Conservation (phyloP, 129 eudicot species). For the Erigeron canadensis region DNA sequence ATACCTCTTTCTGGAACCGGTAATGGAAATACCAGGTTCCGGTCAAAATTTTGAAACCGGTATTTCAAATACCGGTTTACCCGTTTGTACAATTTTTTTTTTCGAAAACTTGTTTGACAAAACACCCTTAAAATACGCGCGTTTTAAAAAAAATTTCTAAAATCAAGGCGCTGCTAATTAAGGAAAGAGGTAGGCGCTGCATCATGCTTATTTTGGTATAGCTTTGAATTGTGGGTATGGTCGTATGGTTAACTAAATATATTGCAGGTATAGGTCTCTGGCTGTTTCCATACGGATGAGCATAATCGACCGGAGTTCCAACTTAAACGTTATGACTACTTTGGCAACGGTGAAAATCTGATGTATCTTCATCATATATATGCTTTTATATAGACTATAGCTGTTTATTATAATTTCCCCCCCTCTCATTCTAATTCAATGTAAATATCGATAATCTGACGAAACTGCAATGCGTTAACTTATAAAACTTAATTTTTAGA, state of each 20-base stretch:
- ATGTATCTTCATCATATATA: slow-evolving; percentile 5
- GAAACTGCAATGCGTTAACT: not conserved
- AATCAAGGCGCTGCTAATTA: too few species aligned
- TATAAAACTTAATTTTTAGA: too few species aligned
- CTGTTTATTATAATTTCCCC: not conserved
- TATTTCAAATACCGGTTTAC: too few species aligned
- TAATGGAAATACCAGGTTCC: too few species aligned
- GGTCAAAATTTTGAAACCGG: too few species aligned
- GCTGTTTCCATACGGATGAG: slow-evolving; percentile 53
- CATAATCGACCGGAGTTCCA: slow-evolving; percentile 68
- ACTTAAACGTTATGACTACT: slow-evolving; percentile 71
- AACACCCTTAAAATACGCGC: too few species aligned
- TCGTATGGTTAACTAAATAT: slow-evolving; percentile 3
- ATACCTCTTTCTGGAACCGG: too few species aligned
- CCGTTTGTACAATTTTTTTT: too few species aligned
- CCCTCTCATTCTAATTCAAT: not conserved
- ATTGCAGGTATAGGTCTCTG: slow-evolving; percentile 79
- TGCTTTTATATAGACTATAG: not conserved
- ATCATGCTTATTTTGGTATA: too few species aligned
- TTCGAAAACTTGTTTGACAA: too few species aligned
- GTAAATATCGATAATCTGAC: slow-evolving; percentile 2
- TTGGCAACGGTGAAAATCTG: slow-evolving; percentile 78
- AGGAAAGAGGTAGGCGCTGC: too few species aligned
- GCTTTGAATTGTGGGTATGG: slow-evolving; percentile 14
- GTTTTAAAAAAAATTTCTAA: too few species aligned